Percentiles rank a stretch among this genome's conserved stretches.
phyloP scores from a whole-genome alignment of 257 asterid species.

The Jacaranda copaia region DNA sequence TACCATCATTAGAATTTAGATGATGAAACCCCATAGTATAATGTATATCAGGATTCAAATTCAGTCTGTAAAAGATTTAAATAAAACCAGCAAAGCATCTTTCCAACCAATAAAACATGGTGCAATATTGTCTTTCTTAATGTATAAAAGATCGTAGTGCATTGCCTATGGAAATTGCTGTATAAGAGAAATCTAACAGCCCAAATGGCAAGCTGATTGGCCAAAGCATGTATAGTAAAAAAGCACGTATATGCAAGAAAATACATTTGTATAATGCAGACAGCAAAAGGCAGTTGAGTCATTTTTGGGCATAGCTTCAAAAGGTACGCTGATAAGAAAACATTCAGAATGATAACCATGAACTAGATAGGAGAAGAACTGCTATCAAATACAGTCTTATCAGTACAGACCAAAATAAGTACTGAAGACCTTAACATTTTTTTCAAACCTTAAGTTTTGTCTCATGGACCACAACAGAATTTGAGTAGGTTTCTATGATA shows the following conservation, averaged over 20 bases:
- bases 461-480: slow-evolving; percentile 78
- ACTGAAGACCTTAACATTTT: neutral
- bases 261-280: slow-evolving; percentile 21
- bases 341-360: neutral
- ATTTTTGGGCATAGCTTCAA: slow-evolving; percentile 8
- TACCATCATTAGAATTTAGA: neutral
- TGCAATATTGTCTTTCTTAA: neutral
- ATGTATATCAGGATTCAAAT: slow-evolving; percentile 24
- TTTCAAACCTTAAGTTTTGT: slow-evolving; percentile 75
- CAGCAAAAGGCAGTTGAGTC: slow-evolving; percentile 2
- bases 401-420: neutral
- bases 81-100: neutral
- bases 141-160: slow-evolving; percentile 1
- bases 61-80: slow-evolving; percentile 11
- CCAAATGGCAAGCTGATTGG: neutral
- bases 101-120: slow-evolving; percentile 14
- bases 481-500: slow-evolving; percentile 75
- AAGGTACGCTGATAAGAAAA: slow-evolving; percentile 5
- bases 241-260: slow-evolving; percentile 7
- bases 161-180: neutral
- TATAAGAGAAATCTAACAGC: neutral
- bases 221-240: neutral
- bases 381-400: slow-evolving; percentile 2
- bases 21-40: slow-evolving; percentile 1
- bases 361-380: slow-evolving; percentile 7